Percentiles rank a stretch among this genome's conserved stretches.
Conservation (phyloP, 768 basidiomycete genomes). For the Hypholoma fasciculare region DNA sequence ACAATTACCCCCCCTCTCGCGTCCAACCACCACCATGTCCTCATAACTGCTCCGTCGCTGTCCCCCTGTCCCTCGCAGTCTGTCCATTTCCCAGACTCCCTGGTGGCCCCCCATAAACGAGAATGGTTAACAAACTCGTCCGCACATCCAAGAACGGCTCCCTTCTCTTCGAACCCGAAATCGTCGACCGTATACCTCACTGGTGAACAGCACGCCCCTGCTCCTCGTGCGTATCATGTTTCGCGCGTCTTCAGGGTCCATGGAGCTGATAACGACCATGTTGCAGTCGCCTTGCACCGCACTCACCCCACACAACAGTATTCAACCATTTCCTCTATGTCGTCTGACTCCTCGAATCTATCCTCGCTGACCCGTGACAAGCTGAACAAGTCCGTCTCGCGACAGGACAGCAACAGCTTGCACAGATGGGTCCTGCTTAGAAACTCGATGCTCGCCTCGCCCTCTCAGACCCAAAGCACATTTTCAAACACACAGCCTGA, state of each 20-base stretch:
- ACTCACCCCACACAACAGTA: slow-evolving; percentile 12
- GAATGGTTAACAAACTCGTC: slow-evolving; percentile 84
- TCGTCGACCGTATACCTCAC: slow-evolving; percentile 82
- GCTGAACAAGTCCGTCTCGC: slow-evolving; percentile 61
- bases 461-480: slow-evolving; percentile 36
- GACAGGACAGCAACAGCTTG: slow-evolving; percentile 71
- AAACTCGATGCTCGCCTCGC: slow-evolving; percentile 71
- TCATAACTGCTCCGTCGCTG: slow-evolving; percentile 18
- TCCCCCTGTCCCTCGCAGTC: slow-evolving; percentile 22
- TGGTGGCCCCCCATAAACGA: slow-evolving; percentile 36
- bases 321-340: slow-evolving; percentile 36
- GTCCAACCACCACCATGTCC: slow-evolving; percentile 42
- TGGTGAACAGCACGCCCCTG: slow-evolving; percentile 26
- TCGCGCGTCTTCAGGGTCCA: slow-evolving; percentile 12
- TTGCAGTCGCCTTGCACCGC: slow-evolving; percentile 14
- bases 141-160: slow-evolving; percentile 85
- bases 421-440: slow-evolving; percentile 88
- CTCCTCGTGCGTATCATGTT: slow-evolving; percentile 23
- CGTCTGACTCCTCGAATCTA: slow-evolving; percentile 49
- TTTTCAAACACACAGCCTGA: slow-evolving; percentile 27
- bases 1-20: slow-evolving; percentile 15
- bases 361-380: slow-evolving; percentile 71
- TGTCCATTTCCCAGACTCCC: slow-evolving; percentile 32
- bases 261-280: slow-evolving; percentile 12
- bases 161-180: slow-evolving; percentile 83